Evolutionary conservation across 1,139 yeast genomes (phyloP).

Genomic region (Candida mesenterica): DNA sequence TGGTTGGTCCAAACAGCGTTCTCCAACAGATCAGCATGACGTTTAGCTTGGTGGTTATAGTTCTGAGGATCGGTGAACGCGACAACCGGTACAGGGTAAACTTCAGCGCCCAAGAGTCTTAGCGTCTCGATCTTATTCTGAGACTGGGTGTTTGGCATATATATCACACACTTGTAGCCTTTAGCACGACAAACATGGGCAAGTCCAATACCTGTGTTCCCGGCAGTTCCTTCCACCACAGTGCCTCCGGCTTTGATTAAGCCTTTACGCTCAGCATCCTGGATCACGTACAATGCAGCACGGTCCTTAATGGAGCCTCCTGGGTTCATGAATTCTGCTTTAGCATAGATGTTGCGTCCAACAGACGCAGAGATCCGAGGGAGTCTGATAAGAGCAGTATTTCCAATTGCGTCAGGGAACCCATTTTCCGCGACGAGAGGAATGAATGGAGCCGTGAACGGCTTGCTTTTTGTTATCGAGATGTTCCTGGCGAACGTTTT

Average conservation of each 20-base stretch:
- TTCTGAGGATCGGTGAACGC: slow-evolving; percentile 78
- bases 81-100: slow-evolving; percentile 86
- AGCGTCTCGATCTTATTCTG: slow-evolving; percentile 74
- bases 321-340: slow-evolving; percentile 92
- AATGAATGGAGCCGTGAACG: slow-evolving; percentile 45
- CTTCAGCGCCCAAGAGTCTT: slow-evolving; percentile 77
- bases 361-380: slow-evolving; percentile 58
- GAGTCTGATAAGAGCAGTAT: slow-evolving; percentile 75
- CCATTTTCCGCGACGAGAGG: slow-evolving; percentile 65
- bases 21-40: slow-evolving; percentile 71
- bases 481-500: slow-evolving; percentile 10
- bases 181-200: slow-evolving; percentile 85
- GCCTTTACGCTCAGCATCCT: slow-evolving; percentile 78
- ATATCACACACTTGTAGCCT: slow-evolving; percentile 81
- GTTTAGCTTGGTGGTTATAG: slow-evolving; percentile 79
- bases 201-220: slow-evolving; percentile 84
- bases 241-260: slow-evolving; percentile 65
- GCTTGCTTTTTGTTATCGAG: slow-evolving; percentile 20
- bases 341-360: slow-evolving; percentile 79
- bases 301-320: slow-evolving; percentile 94
- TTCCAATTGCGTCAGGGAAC: slow-evolving; percentile 77
- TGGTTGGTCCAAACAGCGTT: slow-evolving; percentile 93
- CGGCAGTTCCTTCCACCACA: slow-evolving; percentile 50
- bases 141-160: slow-evolving; percentile 88
- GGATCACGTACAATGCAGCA: slow-evolving; percentile 75